Evolutionary conservation across 1,284 basidiomycete species (phyloP).

Genomic region (Baeospora myosura): DNA sequence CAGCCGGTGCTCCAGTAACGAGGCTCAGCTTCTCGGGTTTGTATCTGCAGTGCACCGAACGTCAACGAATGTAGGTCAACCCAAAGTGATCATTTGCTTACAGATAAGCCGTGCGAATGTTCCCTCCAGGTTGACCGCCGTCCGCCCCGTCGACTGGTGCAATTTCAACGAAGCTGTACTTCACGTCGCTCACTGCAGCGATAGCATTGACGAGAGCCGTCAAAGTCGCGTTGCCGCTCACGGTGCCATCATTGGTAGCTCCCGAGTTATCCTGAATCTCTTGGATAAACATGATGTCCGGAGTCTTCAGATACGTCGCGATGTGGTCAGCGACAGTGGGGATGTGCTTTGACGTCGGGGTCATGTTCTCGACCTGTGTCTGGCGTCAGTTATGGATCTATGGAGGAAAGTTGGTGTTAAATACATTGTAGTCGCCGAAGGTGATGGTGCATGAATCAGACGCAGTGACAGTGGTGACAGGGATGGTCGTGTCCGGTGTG

Average conservation of each 20-base stretch:
- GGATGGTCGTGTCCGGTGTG: slow-evolving; percentile 26
- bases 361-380: slow-evolving; percentile 49
- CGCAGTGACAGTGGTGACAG: slow-evolving; percentile 33
- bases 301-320: slow-evolving; percentile 40
- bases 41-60: too few relatives aligned
- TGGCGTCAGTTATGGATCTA: neutral
- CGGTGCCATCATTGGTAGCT: slow-evolving; percentile 45
- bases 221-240: slow-evolving; percentile 49
- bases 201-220: slow-evolving; percentile 45
- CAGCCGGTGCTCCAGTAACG: slow-evolving; percentile 40
- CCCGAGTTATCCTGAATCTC: slow-evolving; percentile 64
- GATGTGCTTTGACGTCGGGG: slow-evolving; percentile 43
- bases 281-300: slow-evolving; percentile 59
- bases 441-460: slow-evolving; percentile 41
- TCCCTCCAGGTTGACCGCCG: slow-evolving; percentile 60
- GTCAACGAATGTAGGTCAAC: too few relatives aligned
- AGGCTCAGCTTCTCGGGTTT: slow-evolving; percentile 42
- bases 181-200: slow-evolving; percentile 33
- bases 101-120: slow-evolving; percentile 56
- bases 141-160: slow-evolving; percentile 48
- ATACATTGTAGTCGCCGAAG: slow-evolving; percentile 57
- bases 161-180: slow-evolving; percentile 45
- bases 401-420: neutral
- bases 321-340: slow-evolving; percentile 49
- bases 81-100: slow-evolving; percentile 19